phyloP scores from a whole-genome alignment of 306 rosid genomes.

The Begonia masoniana region DNA sequence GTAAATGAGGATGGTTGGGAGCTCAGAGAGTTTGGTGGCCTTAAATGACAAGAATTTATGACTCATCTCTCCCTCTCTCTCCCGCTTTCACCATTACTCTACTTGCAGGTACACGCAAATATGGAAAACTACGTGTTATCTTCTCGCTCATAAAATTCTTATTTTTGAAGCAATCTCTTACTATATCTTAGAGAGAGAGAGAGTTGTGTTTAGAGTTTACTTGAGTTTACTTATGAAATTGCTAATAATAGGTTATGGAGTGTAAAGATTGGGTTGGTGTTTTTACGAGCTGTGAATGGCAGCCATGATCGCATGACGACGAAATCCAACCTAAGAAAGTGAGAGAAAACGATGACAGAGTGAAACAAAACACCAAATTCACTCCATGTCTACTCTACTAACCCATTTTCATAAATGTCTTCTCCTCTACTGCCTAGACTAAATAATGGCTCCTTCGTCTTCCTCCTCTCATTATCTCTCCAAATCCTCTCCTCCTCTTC shows the following conservation, averaged over 20 bases:
- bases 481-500: constrained; percentile 24
- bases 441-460: constrained; percentile 21
- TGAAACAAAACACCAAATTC: neutral
- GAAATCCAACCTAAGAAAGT: constrained; percentile 5
- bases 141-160: too few species aligned
- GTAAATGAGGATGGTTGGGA: constrained; percentile 14
- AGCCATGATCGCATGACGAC: constrained; percentile 16
- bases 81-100: too few species aligned
- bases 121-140: too few species aligned
- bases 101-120: too few species aligned
- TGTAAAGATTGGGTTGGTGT: neutral
- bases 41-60: constrained; percentile 6
- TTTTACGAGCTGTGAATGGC: neutral
- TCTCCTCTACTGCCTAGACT: neutral
- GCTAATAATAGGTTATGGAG: too few species aligned
- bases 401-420: neutral
- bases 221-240: too few species aligned
- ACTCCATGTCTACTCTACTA: too few species aligned
- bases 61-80: too few species aligned
- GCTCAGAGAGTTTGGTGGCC: neutral
- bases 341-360: constrained; percentile 4
- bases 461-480: constrained; percentile 21
- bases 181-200: too few species aligned
- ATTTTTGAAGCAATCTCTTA: too few species aligned
- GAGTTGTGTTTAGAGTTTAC: too few species aligned